Conservation (phyloP, 768 basidiomycete species). For the Leucosporidium creatinivorum region DNA sequence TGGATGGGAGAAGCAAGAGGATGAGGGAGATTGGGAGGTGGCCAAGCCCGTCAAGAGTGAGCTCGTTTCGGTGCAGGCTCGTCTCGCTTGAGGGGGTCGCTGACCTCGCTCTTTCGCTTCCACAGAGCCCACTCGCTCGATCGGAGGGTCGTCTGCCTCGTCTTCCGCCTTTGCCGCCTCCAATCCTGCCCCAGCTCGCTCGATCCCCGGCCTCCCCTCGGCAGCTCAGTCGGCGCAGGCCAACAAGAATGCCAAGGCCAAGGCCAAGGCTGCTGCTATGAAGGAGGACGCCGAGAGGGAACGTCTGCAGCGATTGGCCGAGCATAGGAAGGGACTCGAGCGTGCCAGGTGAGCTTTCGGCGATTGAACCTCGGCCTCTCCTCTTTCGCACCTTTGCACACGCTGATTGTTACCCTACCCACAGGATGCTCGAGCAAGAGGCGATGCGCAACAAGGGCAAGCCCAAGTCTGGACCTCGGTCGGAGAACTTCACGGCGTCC, state of each 20-base stretch:
- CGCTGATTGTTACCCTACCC: no score
- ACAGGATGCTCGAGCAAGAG: conserved; percentile 12
- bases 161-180: not conserved
- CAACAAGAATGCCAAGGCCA: conserved; percentile 27
- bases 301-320: conserved; percentile 14
- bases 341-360: conserved; percentile 14
- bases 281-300: conserved; percentile 15
- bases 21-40: conserved; percentile 17
- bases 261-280: conserved; percentile 13
- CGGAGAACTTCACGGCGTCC: conserved; percentile 23
- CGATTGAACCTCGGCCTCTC: no score
- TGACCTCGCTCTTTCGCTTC: not conserved
- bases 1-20: conserved; percentile 7
- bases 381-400: no score
- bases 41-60: conserved; percentile 23
- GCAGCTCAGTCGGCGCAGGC: conserved; percentile 2
- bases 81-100: not conserved
- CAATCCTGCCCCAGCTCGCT: not conserved
- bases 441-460: conserved; percentile 5
- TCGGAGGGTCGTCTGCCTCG: conserved; percentile 4
- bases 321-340: conserved; percentile 17
- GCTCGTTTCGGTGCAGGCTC: not conserved
- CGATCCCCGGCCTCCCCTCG: conserved; percentile 16
- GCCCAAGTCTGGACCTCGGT: conserved; percentile 7
- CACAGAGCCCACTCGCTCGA: conserved; percentile 21